A percentile compares a stretch with the other conserved stretches of the same genome.
Evolutionary conservation across 78 protist genomes (phyloP).

Genomic region (slime mould (Dictyostelium discoideum)): DNA sequence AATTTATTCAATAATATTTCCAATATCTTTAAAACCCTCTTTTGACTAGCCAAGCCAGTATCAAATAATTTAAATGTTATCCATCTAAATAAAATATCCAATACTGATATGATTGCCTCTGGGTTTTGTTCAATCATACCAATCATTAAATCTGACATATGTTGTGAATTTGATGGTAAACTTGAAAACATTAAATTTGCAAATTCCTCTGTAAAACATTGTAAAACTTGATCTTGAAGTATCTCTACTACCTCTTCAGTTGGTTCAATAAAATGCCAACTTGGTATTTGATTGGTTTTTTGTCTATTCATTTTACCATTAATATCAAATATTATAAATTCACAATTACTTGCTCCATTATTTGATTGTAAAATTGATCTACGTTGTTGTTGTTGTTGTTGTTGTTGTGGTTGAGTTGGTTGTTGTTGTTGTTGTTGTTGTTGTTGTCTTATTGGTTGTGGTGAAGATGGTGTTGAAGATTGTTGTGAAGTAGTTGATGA

Average conservation of each 20-base stretch:
- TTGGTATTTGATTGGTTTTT: not conserved
- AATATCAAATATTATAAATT: constrained; percentile 11
- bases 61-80: constrained; percentile 59
- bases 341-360: not conserved
- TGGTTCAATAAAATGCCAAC: constrained; percentile 19
- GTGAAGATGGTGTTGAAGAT: constrained; percentile 1
- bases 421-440: not conserved
- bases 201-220: constrained; percentile 60
- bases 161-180: constrained; percentile 43
- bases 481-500: not conserved
- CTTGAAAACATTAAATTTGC: constrained; percentile 73
- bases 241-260: constrained; percentile 21
- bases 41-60: constrained; percentile 13
- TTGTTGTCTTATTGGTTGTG: not conserved
- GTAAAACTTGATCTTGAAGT: constrained; percentile 50
- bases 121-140: constrained; percentile 12
- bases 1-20: not conserved
- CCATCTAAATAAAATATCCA: constrained; percentile 56
- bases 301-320: constrained; percentile 45
- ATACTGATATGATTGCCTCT: not conserved
- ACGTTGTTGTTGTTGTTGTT: not conserved
- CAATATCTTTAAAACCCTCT: constrained; percentile 12
- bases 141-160: not conserved
- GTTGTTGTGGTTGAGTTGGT: not conserved
- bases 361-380: not conserved